phyloP scores from a whole-genome alignment of 1,284 basidiomycete genomes.

The Tilletia walkeri region DNA sequence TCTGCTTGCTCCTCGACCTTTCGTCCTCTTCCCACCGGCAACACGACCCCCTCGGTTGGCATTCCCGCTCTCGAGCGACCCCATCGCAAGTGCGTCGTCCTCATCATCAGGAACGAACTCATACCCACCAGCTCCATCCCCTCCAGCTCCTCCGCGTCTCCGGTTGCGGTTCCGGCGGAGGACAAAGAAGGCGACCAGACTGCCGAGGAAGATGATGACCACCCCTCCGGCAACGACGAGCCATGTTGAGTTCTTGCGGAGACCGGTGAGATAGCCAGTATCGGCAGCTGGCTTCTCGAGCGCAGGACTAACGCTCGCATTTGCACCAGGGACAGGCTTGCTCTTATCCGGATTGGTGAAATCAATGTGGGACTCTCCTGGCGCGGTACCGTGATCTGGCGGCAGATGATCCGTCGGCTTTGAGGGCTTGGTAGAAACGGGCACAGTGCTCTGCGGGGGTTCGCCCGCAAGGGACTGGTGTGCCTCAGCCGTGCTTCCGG shows the following conservation, averaged over 20 bases:
- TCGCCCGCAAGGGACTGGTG: slow-evolving; percentile 61
- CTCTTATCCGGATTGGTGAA: slow-evolving; percentile 51
- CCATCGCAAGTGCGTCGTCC: slow-evolving; percentile 59
- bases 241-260: slow-evolving; percentile 77
- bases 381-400: slow-evolving; percentile 68
- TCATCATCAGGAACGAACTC: slow-evolving; percentile 67
- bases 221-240: slow-evolving; percentile 73
- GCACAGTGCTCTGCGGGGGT: slow-evolving; percentile 55
- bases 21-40: slow-evolving; percentile 13
- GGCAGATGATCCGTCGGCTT: slow-evolving; percentile 89
- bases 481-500: slow-evolving; percentile 42
- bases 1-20: slow-evolving; percentile 20
- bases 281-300: slow-evolving; percentile 61
- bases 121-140: slow-evolving; percentile 61
- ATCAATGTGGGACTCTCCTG: slow-evolving; percentile 51
- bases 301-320: slow-evolving; percentile 20
- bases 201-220: slow-evolving; percentile 70
- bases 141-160: slow-evolving; percentile 39
- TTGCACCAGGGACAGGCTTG: slow-evolving; percentile 41
- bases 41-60: slow-evolving; percentile 22
- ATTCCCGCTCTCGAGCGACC: slow-evolving; percentile 41
- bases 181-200: slow-evolving; percentile 62
- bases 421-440: slow-evolving; percentile 61
- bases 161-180: slow-evolving; percentile 64
- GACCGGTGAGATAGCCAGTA: slow-evolving; percentile 79